Base-by-base conservation (phyloP, 2,329 filamentous ascomycete species). In the Xylaria sp. region DNA sequence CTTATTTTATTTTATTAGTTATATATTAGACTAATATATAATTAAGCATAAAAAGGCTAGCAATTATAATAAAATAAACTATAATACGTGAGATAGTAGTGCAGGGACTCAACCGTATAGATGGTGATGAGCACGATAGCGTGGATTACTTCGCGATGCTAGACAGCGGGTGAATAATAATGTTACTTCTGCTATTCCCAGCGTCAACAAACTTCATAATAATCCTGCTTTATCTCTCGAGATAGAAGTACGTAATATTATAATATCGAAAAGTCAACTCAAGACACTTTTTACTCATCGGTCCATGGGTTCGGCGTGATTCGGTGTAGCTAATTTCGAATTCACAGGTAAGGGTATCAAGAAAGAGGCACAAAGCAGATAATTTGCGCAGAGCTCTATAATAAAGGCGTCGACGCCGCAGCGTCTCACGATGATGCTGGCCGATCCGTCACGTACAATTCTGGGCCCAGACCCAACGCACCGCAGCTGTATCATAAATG, bases 401-500 rank as follows among this genome's bases (percentile, higher is more conserved):
- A 27, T 4, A 2, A 27, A 27, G 24, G 24, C 24, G 24, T 27
- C 4, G 3, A 47, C 1, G 6, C 2, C 17, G 5, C 8, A n/a
- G 51, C 12, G 19, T 34, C 8, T 36, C 14, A 19, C 27, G n/a
- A 36, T n/a, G 48, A 75, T 76, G 74, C 69, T 82, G 5, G 32
- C 73, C 3, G 67, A 78, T 8, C 80, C 81, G 14, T 65, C 64
- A 12, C 68, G 77, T 63, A 78, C 79, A 27, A 73, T 77, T 21
- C 73, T 82, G 55, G 80, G 79, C 36, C 71, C 65, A 11, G 80
- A 82, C 72, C 79, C 81, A 36, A 71, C 74, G 36, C 77, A 80
- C 67, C 79, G 80, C 61, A 74, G 65, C 42, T 78, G 75, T 71
- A 72, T 78, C 64, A 73, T 86, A 53, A 86, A 85, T 69, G 82